Evolutionary conservation across 2,329 filamentous ascomycete genomes (phyloP), one percentile per base, ranked within the genome.

Genomic region (Exophiala xenobiotica): DNA sequence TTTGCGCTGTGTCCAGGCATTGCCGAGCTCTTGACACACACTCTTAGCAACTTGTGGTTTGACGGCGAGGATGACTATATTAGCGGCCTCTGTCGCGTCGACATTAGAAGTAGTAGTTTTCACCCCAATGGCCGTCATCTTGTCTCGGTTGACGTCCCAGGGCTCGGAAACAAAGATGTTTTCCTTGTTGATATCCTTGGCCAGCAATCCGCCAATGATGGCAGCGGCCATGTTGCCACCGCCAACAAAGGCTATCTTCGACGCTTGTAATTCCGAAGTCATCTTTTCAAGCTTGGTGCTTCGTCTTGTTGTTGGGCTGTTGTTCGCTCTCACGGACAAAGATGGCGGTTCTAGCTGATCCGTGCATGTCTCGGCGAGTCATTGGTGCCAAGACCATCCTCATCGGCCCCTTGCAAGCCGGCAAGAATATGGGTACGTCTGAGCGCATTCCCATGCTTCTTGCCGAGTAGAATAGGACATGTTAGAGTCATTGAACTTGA

Each of bases 21-120:
- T 14, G 38, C 38, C 38, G 38, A 40, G 38, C 19, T 40, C 38
- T 40, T 14, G 38, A 40, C 38, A 40, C n/a, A 40, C 38, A n/a
- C 20, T 22, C 38, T 40, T 40, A 7, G 38, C 38, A 3, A 40
- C 38, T 22, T 40, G 38, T n/a, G 38, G 38, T 22, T 40, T 40
- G 3, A 40, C 38, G 19, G 38, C 38, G 8, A 40, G 38, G 7
- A 40, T 40, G 38, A 40, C 38, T 2, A 40, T 40, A 11, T 40
- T 20, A 22, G 38, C 38, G 6, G 19, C 19, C 8, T 40, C 18
- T n/a, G 38, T 24, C 3, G 38, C 38, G n/a, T 40, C 38, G 19
- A 23, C 22, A 20, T 40, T 40, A n/a, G 38, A 40, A 23, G 38
- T 22, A 9, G 38, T 40, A 20, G 38, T 40, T 6, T 40, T 20